Conservation (phyloP, 2,329 filamentous ascomycete genomes). For the Colletotrichum lentis region DNA sequence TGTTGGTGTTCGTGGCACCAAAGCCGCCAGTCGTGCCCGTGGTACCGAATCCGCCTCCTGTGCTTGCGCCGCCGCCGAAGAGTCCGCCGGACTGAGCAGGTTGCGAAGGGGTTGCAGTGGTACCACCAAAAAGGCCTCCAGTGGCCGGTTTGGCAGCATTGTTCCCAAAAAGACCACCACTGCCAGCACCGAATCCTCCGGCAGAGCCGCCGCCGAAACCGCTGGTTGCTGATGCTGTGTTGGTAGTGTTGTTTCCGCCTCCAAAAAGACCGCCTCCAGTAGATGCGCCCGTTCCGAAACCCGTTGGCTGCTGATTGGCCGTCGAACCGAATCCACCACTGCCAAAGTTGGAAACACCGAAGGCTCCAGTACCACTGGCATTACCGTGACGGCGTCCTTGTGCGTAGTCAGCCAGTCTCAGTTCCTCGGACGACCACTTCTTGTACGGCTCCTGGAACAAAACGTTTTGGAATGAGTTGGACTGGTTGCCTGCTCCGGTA, state of each 20-base stretch:
- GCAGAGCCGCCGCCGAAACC: slow-evolving; percentile 42
- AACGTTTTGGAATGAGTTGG: slow-evolving; percentile 79
- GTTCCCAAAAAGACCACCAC: slow-evolving; percentile 55
- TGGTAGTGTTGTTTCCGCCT: slow-evolving; percentile 42
- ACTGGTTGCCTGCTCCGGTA: slow-evolving; percentile 58
- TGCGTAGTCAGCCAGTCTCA: slow-evolving; percentile 85
- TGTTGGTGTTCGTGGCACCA: slow-evolving; percentile 44
- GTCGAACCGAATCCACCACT: slow-evolving; percentile 57
- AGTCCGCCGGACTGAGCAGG: slow-evolving; percentile 39
- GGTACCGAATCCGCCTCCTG: slow-evolving; percentile 34
- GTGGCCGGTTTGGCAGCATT: slow-evolving; percentile 34
- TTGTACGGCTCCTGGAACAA: slow-evolving; percentile 81
- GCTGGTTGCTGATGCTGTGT: slow-evolving; percentile 24
- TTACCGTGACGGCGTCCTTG: slow-evolving; percentile 87
- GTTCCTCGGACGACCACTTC: slow-evolving; percentile 89
- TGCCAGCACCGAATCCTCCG: slow-evolving; percentile 51
- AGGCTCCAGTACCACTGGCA: slow-evolving; percentile 82
- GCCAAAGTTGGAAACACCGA: slow-evolving; percentile 69
- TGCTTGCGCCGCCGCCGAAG: slow-evolving; percentile 42
- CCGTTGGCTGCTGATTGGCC: slow-evolving; percentile 48
- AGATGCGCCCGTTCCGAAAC: slow-evolving; percentile 53
- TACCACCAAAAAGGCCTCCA: slow-evolving; percentile 30
- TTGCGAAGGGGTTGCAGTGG: slow-evolving; percentile 31
- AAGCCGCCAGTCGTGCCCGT: slow-evolving; percentile 42
- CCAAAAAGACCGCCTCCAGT: slow-evolving; percentile 52